Percentiles rank a stretch among this genome's conserved stretches.
Evolutionary conservation across 2,329 filamentous ascomycete genomes (phyloP).

Genomic region (Bipolaris sorokiniana): DNA sequence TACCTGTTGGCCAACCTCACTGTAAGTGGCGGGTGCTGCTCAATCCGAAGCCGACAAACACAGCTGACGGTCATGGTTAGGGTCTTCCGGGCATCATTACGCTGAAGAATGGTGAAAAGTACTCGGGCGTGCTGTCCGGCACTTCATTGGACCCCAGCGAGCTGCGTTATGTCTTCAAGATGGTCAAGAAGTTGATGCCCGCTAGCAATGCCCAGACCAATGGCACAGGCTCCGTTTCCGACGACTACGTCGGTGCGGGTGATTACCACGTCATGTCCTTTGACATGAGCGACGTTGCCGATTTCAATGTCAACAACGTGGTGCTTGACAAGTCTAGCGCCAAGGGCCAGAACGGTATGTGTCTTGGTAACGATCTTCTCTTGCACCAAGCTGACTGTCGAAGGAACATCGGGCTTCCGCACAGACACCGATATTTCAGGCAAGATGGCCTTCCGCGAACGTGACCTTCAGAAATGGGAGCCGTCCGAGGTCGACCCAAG

Average conservation of each 20-base stretch:
- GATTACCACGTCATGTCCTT: conserved; percentile 64
- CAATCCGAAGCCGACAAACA: neutral
- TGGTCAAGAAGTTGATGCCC: conserved; percentile 62
- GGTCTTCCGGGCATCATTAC: conserved; percentile 63
- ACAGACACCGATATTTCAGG: conserved; percentile 91
- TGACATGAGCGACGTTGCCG: conserved; percentile 65
- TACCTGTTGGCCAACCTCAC: conserved; percentile 65
- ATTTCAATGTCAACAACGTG: conserved; percentile 62
- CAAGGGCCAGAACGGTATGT: conserved; percentile 65
- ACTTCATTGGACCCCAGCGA: conserved; percentile 60
- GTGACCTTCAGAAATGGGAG: conserved; percentile 82
- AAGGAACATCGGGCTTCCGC: conserved; percentile 66
- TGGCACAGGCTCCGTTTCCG: conserved; percentile 50
- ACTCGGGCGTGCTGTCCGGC: conserved; percentile 66
- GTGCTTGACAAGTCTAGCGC: conserved; percentile 58
- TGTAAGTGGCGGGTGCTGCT: conserved; percentile 52
- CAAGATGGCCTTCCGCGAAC: conserved; percentile 70
- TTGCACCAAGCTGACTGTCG: conserved; percentile 62
- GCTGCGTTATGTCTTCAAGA: conserved; percentile 66
- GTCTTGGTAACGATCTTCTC: neutral
- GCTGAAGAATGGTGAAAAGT: conserved; percentile 66
- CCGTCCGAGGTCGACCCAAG: conserved; percentile 69
- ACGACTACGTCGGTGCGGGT: conserved; percentile 56
- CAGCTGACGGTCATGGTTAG: conserved; percentile 48
- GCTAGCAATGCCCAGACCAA: conserved; percentile 53